phyloP scores from a whole-genome alignment of 495 filamentous ascomycete species.

The Zalerion maritima region DNA sequence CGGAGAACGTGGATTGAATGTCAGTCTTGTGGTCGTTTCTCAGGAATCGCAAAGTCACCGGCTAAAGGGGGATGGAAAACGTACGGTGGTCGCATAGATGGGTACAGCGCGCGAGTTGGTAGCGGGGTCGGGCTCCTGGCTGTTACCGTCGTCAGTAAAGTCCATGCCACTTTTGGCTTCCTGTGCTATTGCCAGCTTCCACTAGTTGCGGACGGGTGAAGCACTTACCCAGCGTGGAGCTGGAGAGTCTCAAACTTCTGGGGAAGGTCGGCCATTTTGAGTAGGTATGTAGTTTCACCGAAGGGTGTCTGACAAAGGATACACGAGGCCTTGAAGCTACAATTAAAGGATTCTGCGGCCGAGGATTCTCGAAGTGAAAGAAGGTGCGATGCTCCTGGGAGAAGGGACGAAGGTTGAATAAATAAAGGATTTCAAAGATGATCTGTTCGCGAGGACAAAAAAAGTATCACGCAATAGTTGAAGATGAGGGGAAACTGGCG shows the following conservation, averaged over 20 bases:
- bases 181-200: not conserved
- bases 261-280: slow-evolving; percentile 23
- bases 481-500: no score
- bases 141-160: slow-evolving; percentile 18
- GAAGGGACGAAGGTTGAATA: no score
- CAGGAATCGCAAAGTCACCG: not conserved
- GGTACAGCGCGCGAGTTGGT: slow-evolving; percentile 89
- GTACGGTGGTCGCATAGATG: slow-evolving; percentile 85
- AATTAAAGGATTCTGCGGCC: no score
- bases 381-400: no score
- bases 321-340: no score
- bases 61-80: slow-evolving; percentile 10
- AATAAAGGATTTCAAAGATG: no score
- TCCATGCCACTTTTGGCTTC: slow-evolving; percentile 5
- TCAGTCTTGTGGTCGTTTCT: slow-evolving; percentile 3
- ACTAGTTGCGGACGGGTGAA: slow-evolving; percentile 1
- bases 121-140: slow-evolving; percentile 68
- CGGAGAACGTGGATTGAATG: slow-evolving; percentile 1
- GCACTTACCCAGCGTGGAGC: slow-evolving; percentile 77
- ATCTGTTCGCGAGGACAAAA: no score
- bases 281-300: no score
- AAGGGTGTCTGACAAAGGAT: no score
- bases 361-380: no score
- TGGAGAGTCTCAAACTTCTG: slow-evolving; percentile 84
- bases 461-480: no score